Conservation (phyloP, 129 eudicot species). For the Silybum marianum region DNA sequence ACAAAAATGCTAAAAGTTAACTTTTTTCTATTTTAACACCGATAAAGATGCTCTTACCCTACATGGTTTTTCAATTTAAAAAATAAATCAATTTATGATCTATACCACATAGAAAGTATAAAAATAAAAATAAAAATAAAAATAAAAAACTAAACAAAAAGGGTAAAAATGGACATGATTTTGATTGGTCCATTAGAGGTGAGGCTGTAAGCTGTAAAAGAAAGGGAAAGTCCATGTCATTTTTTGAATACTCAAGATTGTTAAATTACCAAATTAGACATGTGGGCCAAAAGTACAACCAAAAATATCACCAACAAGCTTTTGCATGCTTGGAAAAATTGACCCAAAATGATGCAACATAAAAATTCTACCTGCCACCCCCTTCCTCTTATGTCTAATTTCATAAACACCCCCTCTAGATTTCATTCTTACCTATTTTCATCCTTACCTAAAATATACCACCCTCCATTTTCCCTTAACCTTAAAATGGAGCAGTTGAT, state of each 20-base stretch:
- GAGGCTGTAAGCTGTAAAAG: background rate
- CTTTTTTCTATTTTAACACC: no score
- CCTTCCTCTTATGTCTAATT: constrained; percentile 32
- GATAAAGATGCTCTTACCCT: background rate
- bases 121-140: background rate
- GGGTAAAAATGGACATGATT: background rate
- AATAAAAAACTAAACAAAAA: background rate
- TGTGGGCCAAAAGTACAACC: constrained; percentile 35
- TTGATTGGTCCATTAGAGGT: constrained; percentile 6
- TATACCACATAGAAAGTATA: background rate
- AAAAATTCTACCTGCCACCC: constrained; percentile 35
- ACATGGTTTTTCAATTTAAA: no score
- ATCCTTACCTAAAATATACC: constrained; percentile 38
- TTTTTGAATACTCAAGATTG: constrained; percentile 26
- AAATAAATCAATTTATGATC: background rate
- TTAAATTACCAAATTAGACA: constrained; percentile 36
- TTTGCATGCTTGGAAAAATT: constrained; percentile 39
- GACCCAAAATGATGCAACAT: constrained; percentile 34
- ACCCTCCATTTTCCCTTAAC: constrained; percentile 8
- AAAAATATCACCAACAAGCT: constrained; percentile 32
- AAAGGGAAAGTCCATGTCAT: constrained; percentile 23
- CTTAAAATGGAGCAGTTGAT: constrained; percentile 79
- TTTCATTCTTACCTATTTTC: constrained; percentile 36
- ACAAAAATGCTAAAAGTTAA: no score
- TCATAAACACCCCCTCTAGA: constrained; percentile 31